Percentiles rank a stretch among this genome's conserved stretches.
These are phyloP conservation scores for Apiospora phragmitis DNA, from an alignment of 2,329 filamentous ascomycete genomes.

Conservation along the genomic window DNA sequence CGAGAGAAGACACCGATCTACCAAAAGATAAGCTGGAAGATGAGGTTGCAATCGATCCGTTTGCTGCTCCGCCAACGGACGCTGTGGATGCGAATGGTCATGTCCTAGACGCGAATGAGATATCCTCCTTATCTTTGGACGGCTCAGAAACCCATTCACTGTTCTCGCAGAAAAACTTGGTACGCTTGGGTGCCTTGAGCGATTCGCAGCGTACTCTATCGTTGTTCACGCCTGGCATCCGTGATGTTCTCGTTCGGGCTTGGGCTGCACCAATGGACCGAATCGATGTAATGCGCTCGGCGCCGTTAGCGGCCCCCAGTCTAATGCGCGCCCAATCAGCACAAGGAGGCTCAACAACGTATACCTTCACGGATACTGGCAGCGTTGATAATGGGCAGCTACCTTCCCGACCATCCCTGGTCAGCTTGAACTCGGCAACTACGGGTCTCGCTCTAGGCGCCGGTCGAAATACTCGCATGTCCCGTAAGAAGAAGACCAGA, in stretches of 20 bases:
- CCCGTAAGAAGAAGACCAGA: constrained; percentile 79
- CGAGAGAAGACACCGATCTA: constrained; percentile 62
- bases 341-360: constrained; percentile 59
- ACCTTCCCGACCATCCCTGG: constrained; percentile 68
- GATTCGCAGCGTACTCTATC: constrained; percentile 90
- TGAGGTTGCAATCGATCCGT: constrained; percentile 72
- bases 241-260: constrained; percentile 86
- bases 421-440: constrained; percentile 60
- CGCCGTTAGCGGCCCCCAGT: constrained; percentile 50
- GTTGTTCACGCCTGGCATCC: constrained; percentile 86
- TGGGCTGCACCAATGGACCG: constrained; percentile 81
- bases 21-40: constrained; percentile 49
- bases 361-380: constrained; percentile 72
- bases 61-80: constrained; percentile 78
- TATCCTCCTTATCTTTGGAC: constrained; percentile 77
- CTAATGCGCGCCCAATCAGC: constrained; percentile 66
- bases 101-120: constrained; percentile 70
- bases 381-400: constrained; percentile 63
- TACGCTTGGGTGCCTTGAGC: constrained; percentile 78
- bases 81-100: constrained; percentile 81
- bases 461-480: constrained; percentile 57
- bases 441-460: constrained; percentile 65
- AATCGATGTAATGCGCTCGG: constrained; percentile 55
- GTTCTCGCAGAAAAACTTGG: constrained; percentile 92
- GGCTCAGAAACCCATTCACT: constrained; percentile 81